Evolutionary conservation across 345 rosid species (phyloP).

Genomic region (Diplotaxis tenuifolia): DNA sequence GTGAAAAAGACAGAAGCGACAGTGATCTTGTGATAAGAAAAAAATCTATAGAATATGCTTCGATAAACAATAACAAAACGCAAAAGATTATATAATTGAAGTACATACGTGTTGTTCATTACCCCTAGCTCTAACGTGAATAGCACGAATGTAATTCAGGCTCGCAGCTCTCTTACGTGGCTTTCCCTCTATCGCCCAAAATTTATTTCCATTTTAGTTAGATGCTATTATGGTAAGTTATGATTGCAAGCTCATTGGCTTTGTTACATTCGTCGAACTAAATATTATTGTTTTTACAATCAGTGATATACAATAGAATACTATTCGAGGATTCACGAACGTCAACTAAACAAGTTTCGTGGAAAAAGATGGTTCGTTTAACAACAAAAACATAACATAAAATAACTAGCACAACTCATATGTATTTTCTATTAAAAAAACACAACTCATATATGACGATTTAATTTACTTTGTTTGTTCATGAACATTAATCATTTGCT

Average conservation of each 20-base stretch:
- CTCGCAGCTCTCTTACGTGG: constrained; percentile 20
- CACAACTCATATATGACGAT: background rate
- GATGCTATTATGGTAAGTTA: background rate
- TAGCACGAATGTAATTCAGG: constrained; percentile 20
- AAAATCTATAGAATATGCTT: background rate
- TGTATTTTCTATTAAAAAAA: too few species aligned
- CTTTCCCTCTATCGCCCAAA: constrained; percentile 5
- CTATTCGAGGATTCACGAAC: constrained; percentile 9
- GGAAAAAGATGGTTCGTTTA: background rate
- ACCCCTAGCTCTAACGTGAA: constrained; percentile 27
- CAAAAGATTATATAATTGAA: background rate
- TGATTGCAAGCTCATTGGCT: background rate
- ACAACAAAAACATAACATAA: background rate
- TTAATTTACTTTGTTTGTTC: background rate
- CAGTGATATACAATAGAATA: background rate
- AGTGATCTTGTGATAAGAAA: constrained; percentile 14
- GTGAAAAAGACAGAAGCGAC: constrained; percentile 28
- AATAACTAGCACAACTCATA: background rate
- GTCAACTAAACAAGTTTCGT: background rate
- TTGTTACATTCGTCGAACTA: constrained; percentile 16
- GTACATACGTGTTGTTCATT: constrained; percentile 34
- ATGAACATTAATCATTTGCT: background rate
- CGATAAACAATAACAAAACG: background rate
- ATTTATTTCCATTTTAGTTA: background rate
- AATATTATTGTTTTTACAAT: background rate